Conservation (phyloP, 1,139 yeast species). For the Pichia sp. region DNA sequence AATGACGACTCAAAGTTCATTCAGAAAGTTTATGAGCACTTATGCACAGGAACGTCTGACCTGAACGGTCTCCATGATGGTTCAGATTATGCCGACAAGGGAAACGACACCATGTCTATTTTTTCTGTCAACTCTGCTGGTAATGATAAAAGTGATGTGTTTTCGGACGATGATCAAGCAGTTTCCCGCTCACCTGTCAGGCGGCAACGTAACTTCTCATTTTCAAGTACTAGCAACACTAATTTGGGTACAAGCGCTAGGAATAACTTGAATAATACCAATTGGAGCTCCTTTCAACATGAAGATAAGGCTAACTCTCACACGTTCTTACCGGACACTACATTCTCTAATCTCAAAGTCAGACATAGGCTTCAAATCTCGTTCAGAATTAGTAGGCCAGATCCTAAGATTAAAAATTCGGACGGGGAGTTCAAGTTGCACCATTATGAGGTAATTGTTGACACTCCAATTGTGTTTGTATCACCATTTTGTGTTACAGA, state of each 20-base stretch:
- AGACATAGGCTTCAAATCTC: slow-evolving; percentile 76
- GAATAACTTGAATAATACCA: background rate
- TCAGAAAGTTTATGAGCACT: slow-evolving; percentile 26
- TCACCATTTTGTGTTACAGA: slow-evolving; percentile 69
- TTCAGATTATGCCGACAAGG: slow-evolving; percentile 10
- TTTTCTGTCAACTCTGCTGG: slow-evolving; percentile 26
- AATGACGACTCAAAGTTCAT: slow-evolving; percentile 30
- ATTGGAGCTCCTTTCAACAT: background rate
- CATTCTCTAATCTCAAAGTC: slow-evolving; percentile 64
- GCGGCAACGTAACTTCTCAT: slow-evolving; percentile 19
- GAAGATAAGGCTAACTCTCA: slow-evolving; percentile 15
- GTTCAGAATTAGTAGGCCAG: slow-evolving; percentile 64
- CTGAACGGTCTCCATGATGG: slow-evolving; percentile 24
- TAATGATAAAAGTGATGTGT: slow-evolving; percentile 17
- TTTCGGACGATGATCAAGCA: slow-evolving; percentile 9
- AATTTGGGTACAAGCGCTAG: background rate
- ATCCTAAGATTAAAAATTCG: slow-evolving; percentile 33
- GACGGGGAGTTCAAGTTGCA: slow-evolving; percentile 59
- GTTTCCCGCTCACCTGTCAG: slow-evolving; percentile 16
- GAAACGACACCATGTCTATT: slow-evolving; percentile 25
- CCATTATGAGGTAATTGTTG: slow-evolving; percentile 85
- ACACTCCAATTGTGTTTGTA: slow-evolving; percentile 72
- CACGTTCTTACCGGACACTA: slow-evolving; percentile 59
- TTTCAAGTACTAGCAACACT: slow-evolving; percentile 8
- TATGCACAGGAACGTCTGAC: slow-evolving; percentile 25